Evolutionary conservation across 352 stramenopile genomes (phyloP).

Genomic region (Paralagenidium karlingii): DNA sequence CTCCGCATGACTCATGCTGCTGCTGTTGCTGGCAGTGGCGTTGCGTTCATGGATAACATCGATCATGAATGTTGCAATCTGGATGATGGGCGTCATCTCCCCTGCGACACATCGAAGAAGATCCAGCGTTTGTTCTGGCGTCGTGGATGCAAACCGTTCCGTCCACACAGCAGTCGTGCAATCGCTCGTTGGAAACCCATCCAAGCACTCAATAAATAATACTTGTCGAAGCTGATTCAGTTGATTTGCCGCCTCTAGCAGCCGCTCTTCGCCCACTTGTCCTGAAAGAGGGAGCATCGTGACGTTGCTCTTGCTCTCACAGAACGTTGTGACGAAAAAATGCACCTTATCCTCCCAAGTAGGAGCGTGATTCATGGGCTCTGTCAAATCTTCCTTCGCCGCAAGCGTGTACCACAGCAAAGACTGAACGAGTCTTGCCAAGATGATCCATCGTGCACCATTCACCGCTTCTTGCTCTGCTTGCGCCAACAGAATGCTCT

Average conservation of each 20-base stretch:
- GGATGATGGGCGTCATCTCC: constrained; percentile 57
- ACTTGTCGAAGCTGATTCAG: constrained; percentile 13
- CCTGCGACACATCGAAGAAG: constrained; percentile 24
- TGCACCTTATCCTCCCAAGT: constrained; percentile 37
- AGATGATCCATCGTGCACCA: constrained; percentile 42
- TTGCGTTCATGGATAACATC: no score
- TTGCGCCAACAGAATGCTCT: constrained; percentile 46
- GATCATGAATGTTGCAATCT: constrained; percentile 54
- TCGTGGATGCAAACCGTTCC: no score
- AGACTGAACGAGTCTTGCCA: constrained; percentile 61
- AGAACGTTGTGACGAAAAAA: constrained; percentile 39
- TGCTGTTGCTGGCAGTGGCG: no score
- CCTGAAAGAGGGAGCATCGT: not conserved
- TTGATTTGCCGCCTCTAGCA: constrained; percentile 12
- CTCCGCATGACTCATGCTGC: no score
- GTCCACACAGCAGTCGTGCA: no score
- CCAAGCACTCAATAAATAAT: constrained; percentile 15
- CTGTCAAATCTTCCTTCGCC: constrained; percentile 35
- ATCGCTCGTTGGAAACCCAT: constrained; percentile 15
- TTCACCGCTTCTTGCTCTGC: constrained; percentile 42
- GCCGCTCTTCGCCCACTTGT: constrained; percentile 9
- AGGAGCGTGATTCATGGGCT: constrained; percentile 45
- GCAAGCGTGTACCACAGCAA: constrained; percentile 66
- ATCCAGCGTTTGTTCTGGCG: constrained; percentile 8
- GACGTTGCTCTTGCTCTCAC: constrained; percentile 10